phyloP scores from a whole-genome alignment of 1,139 yeast genomes.

The Kodamaea fungicola region DNA sequence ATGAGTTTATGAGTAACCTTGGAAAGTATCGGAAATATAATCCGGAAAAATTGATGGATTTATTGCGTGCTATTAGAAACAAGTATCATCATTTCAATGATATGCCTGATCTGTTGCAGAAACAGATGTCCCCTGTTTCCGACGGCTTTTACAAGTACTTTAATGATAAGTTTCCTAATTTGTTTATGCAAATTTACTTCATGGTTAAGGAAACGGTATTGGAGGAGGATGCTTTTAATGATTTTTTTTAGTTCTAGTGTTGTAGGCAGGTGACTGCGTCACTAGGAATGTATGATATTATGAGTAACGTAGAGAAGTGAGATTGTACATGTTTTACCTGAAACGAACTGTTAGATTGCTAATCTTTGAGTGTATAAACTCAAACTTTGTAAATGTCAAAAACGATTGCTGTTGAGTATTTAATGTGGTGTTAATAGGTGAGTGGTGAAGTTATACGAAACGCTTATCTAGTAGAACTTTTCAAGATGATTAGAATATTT shows the following conservation, averaged over 20 bases:
- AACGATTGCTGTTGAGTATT: too few relatives aligned
- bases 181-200: conserved; percentile 72
- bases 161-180: conserved; percentile 67
- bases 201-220: conserved; percentile 56
- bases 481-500: too few relatives aligned
- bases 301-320: too few relatives aligned
- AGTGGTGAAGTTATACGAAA: too few relatives aligned
- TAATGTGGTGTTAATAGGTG: too few relatives aligned
- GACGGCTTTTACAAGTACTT: conserved; percentile 80
- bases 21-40: conserved; percentile 91
- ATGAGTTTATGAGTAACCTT: conserved; percentile 69
- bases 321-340: too few relatives aligned
- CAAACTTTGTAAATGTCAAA: too few relatives aligned
- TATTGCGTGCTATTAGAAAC: conserved; percentile 84
- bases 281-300: too few relatives aligned
- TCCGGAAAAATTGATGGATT: conserved; percentile 73
- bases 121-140: conserved; percentile 74
- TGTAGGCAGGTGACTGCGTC: background rate
- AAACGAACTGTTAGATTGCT: too few relatives aligned
- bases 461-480: too few relatives aligned
- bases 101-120: conserved; percentile 60
- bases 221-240: conserved; percentile 59
- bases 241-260: conserved; percentile 34
- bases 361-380: too few relatives aligned
- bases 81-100: conserved; percentile 93